Percentiles rank a stretch among this genome's conserved stretches.
Evolutionary conservation across 345 rosid species (phyloP).

Genomic region (Rhodamnia argentea): DNA sequence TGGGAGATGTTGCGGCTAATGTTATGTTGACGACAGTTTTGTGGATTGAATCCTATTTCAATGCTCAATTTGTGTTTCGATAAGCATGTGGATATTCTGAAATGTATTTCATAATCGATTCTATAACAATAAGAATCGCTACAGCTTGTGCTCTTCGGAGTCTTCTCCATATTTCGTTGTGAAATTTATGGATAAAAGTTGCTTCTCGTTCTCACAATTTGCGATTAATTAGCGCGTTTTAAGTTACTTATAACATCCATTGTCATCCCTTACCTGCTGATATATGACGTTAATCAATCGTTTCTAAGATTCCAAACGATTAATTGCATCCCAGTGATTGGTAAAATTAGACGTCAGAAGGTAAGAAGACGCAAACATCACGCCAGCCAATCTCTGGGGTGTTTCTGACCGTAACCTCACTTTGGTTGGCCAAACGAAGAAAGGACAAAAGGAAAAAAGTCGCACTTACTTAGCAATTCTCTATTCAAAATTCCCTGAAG

Average conservation of each 20-base stretch:
- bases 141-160: background rate
- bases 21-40: background rate
- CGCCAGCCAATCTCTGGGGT: background rate
- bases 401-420: background rate
- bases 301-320: background rate
- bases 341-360: background rate
- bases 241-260: background rate
- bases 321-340: background rate
- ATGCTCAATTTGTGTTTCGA: background rate
- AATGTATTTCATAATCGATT: background rate
- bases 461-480: background rate
- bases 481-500: background rate
- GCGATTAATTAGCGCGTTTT: background rate
- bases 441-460: background rate
- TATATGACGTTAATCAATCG: background rate
- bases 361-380: background rate
- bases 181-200: background rate
- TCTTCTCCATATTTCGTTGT: background rate
- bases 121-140: background rate
- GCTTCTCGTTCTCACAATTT: background rate
- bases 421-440: background rate
- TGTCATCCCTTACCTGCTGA: background rate
- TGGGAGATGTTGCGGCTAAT: background rate
- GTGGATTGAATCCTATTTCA: background rate
- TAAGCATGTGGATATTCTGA: background rate